Conservation (phyloP, 805 yeast genomes). For the Wickerhamomyces rabaulensis region DNA sequence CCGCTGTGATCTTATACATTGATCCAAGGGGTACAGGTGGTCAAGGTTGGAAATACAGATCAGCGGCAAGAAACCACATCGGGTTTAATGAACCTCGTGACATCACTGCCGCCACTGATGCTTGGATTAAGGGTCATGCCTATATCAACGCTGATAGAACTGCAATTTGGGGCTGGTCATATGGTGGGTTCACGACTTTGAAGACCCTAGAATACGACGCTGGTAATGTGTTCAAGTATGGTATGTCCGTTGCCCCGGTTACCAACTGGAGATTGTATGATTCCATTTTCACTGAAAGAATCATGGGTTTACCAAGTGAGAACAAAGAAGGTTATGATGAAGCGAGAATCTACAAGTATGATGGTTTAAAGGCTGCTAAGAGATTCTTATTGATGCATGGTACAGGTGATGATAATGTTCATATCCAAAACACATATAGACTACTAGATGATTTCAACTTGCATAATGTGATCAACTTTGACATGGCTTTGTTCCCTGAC, state of each 20-base stretch:
- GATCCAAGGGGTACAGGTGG: conserved; percentile 87
- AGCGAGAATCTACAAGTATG: conserved; percentile 38
- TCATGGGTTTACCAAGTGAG: conserved; percentile 51
- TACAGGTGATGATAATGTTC: conserved; percentile 82
- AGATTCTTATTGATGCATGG: conserved; percentile 75
- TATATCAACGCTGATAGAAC: conserved; percentile 49
- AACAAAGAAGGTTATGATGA: conserved; percentile 45
- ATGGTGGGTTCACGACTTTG: conserved; percentile 74
- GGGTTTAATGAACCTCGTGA: conserved; percentile 81
- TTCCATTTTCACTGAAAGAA: conserved; percentile 76
- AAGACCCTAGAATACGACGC: conserved; percentile 67
- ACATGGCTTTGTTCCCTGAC: conserved; percentile 87
- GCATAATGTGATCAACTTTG: conserved; percentile 62
- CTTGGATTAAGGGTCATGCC: conserved; percentile 37
- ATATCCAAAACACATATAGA: conserved; percentile 62
- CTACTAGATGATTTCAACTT: conserved; percentile 55
- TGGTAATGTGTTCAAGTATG: conserved; percentile 61
- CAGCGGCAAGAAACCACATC: conserved; percentile 49
- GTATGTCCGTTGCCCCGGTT: conserved; percentile 83
- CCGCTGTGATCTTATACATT: conserved; percentile 57
- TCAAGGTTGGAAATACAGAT: conserved; percentile 60
- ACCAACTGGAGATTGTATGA: conserved; percentile 75
- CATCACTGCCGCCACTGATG: conserved; percentile 44
- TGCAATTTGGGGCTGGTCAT: conserved; percentile 87
- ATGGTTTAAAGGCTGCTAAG: conserved; percentile 40